Base-by-base conservation (phyloP, 306 rosid genomes). In the Prunus padus region DNA sequence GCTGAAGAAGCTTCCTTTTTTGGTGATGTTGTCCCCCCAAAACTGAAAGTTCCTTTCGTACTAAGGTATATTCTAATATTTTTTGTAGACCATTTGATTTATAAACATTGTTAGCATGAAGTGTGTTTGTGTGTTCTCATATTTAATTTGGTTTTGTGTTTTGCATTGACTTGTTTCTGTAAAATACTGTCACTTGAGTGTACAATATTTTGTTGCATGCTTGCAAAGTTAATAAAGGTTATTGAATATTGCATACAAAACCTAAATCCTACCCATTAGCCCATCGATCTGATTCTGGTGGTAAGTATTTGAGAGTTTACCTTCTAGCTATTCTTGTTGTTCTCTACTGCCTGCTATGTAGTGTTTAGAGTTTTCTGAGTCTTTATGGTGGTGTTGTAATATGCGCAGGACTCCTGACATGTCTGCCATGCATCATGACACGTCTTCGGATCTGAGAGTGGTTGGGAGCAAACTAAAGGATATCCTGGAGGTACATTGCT, bases 1-100 rank as follows among this genome's bases (percentile, higher is more conserved):
- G 99, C 98, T 51, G 98, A 90, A 84, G 93, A 96, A 83, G 98
- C 96, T 77, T 87, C 78, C 13, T 85, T 96, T 71, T 96, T 96
- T 61, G 98, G 99, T 51, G 97, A 90, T 73, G 81, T 76, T 67
- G 90, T 92, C 72, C 98, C 99, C 14, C 86, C 86, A 11, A 96
- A 90, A 85, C 85, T 96, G 82, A 88, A 59, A 83, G 77, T 76
- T 75, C 97, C 96, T 65, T 96, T 96, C 79, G 57, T 87, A 80
- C 90, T 96, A 22, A 87, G 94, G 99, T 92, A 79, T 92, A 77
- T 33, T 77, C 30, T 62, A n/a, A 61, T 75, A 44, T 69, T 14
- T 70, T 64, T 59, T 12, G 47, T 54, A 4, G 31, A 49, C 66
- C 78, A 47, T 55, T 46, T 64, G 57, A 25, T 60, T 28, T 60